Evolutionary conservation across 805 yeast species (phyloP).

Genomic region (Saccharomyces paradoxus): DNA sequence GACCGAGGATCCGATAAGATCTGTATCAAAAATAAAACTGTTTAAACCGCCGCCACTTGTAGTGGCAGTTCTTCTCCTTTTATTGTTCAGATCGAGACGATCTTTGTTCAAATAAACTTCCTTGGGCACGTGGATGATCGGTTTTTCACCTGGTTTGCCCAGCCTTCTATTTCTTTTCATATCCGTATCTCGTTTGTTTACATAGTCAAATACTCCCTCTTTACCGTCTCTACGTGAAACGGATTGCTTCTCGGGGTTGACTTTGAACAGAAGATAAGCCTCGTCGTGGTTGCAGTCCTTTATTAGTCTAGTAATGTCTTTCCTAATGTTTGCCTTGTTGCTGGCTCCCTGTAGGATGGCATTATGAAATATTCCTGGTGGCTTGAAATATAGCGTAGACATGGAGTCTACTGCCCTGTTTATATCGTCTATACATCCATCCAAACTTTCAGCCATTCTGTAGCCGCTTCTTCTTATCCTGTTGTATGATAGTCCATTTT

Average conservation of each 20-base stretch:
- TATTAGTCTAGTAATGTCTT: slow-evolving; percentile 43
- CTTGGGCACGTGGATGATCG: slow-evolving; percentile 22
- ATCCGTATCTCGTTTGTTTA: slow-evolving; percentile 27
- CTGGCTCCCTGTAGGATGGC: slow-evolving; percentile 32
- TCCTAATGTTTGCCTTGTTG: slow-evolving; percentile 12
- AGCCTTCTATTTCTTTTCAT: slow-evolving; percentile 30
- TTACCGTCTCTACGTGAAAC: slow-evolving; percentile 48
- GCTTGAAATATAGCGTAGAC: slow-evolving; percentile 39
- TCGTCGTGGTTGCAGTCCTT: slow-evolving; percentile 52
- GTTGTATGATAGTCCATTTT: background rate
- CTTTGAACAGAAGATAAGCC: slow-evolving; percentile 38
- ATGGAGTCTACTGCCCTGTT: slow-evolving; percentile 37
- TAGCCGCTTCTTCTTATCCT: background rate
- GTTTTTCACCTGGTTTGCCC: slow-evolving; percentile 25
- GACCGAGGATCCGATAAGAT: slow-evolving; percentile 1
- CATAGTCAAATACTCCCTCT: slow-evolving; percentile 30
- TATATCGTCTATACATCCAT: slow-evolving; percentile 28
- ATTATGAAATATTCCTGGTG: slow-evolving; percentile 59
- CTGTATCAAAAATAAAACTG: slow-evolving; percentile 19
- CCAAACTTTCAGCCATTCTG: slow-evolving; percentile 25
- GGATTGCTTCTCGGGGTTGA: slow-evolving; percentile 29
- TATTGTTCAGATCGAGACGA: slow-evolving; percentile 15
- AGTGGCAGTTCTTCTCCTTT: slow-evolving; percentile 11
- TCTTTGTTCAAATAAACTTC: slow-evolving; percentile 22
- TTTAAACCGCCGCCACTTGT: slow-evolving; percentile 2